A percentile compares a stretch with the other conserved stretches of the same genome.
These are phyloP conservation scores for Cucumis sativus DNA, from an alignment of 306 rosid species.

Conservation along the genomic window Cucumber_9930_V3 NC_026659.2:4331001-4331500, in stretches of 20 bases:
- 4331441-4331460: too few species aligned
- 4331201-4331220: neutral
- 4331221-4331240: neutral
- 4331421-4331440: too few species aligned
- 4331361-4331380: neutral
- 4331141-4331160: neutral
- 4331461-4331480: too few species aligned
- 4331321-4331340: neutral
- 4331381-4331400: too few species aligned
- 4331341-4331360: neutral
- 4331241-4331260: neutral
- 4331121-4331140: neutral
- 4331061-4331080: neutral
- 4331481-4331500: too few species aligned
- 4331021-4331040: slow-evolving; percentile 61
- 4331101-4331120: neutral
- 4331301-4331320: neutral
- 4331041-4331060: slow-evolving; percentile 48
- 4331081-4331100: neutral
- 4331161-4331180: too few species aligned
- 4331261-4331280: neutral
- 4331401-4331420: too few species aligned
- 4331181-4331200: neutral
- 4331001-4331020: slow-evolving; percentile 80
- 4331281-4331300: neutral